Evolutionary conservation across 1,284 basidiomycete genomes (phyloP), one percentile per base, ranked within the genome.

Genomic region (Paramarasmius palmivorus): DNA sequence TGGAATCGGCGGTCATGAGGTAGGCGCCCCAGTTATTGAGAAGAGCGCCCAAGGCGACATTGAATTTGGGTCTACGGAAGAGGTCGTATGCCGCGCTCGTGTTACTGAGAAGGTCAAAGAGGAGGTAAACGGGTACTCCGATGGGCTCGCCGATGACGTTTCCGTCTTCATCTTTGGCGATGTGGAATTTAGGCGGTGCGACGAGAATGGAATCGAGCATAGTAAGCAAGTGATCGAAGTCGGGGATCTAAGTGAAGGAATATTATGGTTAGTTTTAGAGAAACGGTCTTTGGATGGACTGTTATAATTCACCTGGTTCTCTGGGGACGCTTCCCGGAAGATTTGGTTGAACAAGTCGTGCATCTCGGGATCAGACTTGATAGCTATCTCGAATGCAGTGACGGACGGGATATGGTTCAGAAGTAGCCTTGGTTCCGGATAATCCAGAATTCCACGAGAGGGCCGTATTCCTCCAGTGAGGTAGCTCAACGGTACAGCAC

Each of bases 41-140:
- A 34, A 56, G 29, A 10, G 47, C 47, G 35, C 53, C 53, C 29
- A 56, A 39, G 17, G 45, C 38, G 34, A 25, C 37, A 29, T 57
- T 59, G 22, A 59, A 47, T 8, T 23, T 20, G 1, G 36, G 37
- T 20, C 50, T 52, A 40, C 54, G 55, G 53, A 66, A 62, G 25
- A 67, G 45, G 12, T 57, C 48, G 22, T 61, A 63, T 3, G 44
- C 63, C 1, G 63, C 61, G 37, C 44, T 2, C 1, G 65, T 66
- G 47, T 67, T 67, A 49, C 58, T 54, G 29, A 66, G 59, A 19
- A 62, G n/a, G 50, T 66, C 57, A 29, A 66, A 56, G 15, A 61
- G 9, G 46, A 61, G 55, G 7, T 53, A 56, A 12, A 66, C 38
- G 0, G 64, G 63, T n/a, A 59, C 57, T 45, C 57, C 61, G 22